Percentiles rank a stretch among this genome's conserved stretches.
Conservation (phyloP, 2,329 filamentous ascomycete genomes). For the Clonostachys rosea region DNA sequence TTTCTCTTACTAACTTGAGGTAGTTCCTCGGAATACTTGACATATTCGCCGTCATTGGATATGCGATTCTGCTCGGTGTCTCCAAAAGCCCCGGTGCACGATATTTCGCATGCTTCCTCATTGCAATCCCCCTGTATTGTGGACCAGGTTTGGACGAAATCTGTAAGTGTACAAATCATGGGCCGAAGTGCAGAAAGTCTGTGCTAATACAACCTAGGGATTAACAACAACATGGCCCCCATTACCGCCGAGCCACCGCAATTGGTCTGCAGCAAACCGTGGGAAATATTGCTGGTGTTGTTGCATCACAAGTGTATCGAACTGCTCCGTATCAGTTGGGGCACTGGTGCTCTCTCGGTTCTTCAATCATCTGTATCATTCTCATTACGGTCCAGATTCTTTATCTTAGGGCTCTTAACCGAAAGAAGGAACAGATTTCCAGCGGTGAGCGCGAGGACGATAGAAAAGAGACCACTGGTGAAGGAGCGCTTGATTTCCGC, state of each 20-base stretch:
- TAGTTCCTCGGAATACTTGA: background rate
- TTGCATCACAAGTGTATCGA: conserved; percentile 30
- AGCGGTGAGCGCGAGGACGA: conserved; percentile 4
- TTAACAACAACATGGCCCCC: conserved; percentile 37
- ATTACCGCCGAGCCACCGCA: conserved; percentile 38
- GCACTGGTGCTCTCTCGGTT: conserved; percentile 6
- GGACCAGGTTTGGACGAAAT: conserved; percentile 40
- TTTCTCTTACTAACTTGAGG: background rate
- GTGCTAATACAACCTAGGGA: conserved; percentile 13
- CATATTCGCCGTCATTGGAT: conserved; percentile 34
- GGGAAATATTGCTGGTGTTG: conserved; percentile 39
- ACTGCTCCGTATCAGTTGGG: conserved; percentile 23
- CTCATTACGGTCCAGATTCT: conserved; percentile 4
- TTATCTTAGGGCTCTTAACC: conserved; percentile 4
- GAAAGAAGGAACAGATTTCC: conserved; percentile 5
- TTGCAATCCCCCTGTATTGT: conserved; percentile 39
- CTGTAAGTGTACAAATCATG: conserved; percentile 10
- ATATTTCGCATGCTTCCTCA: conserved; percentile 44
- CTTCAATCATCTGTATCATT: conserved; percentile 5
- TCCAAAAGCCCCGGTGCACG: conserved; percentile 42
- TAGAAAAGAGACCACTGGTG: conserved; percentile 5
- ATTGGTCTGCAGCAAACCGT: conserved; percentile 39
- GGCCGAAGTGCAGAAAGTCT: too few relatives aligned
- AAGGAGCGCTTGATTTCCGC: conserved; percentile 5
- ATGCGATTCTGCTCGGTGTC: conserved; percentile 36